phyloP scores from a whole-genome alignment of 2,329 filamentous ascomycete species.

The Anisogramma anomala region DNA sequence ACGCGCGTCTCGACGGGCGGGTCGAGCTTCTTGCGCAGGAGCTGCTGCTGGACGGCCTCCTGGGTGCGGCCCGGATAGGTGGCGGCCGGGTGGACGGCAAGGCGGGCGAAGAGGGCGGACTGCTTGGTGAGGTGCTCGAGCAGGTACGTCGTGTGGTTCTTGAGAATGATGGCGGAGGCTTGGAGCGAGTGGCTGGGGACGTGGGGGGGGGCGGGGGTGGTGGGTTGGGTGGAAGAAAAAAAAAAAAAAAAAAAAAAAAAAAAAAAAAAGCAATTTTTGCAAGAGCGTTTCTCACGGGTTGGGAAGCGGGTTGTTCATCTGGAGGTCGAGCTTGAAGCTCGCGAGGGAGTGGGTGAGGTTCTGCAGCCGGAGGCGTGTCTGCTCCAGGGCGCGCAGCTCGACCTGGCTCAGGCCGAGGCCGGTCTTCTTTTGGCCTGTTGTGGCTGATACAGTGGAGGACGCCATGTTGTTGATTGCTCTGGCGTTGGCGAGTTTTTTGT shows the following conservation, averaged over 20 bases:
- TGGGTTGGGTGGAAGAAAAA: neutral
- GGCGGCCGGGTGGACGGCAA: conserved; percentile 65
- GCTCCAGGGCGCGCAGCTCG: conserved; percentile 58
- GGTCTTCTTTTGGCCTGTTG: neutral
- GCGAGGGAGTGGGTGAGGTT: conserved; percentile 58
- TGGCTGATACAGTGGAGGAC: neutral
- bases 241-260: too few relatives aligned
- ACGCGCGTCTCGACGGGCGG: conserved; percentile 66
- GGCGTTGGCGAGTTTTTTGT: too few relatives aligned
- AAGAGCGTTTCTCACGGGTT: conserved; percentile 39
- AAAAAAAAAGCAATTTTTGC: too few relatives aligned
- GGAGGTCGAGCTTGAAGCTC: conserved; percentile 50
- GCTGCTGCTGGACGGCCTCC: conserved; percentile 51
- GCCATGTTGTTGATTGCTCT: too few relatives aligned
- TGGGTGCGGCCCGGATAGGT: conserved; percentile 62
- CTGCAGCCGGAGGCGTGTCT: conserved; percentile 54
- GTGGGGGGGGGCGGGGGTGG: neutral
- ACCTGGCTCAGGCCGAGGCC: conserved; percentile 43
- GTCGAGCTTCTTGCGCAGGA: conserved; percentile 76
- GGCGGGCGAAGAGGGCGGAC: conserved; percentile 53
- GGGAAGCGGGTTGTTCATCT: conserved; percentile 54
- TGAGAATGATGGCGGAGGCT: conserved; percentile 59
- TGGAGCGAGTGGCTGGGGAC: conserved; percentile 54
- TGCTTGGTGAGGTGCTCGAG: conserved; percentile 55
- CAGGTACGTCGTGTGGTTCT: conserved; percentile 56